Conservation (phyloP, 2,329 filamentous ascomycete species). For the Herpotrichia juniperi region DNA sequence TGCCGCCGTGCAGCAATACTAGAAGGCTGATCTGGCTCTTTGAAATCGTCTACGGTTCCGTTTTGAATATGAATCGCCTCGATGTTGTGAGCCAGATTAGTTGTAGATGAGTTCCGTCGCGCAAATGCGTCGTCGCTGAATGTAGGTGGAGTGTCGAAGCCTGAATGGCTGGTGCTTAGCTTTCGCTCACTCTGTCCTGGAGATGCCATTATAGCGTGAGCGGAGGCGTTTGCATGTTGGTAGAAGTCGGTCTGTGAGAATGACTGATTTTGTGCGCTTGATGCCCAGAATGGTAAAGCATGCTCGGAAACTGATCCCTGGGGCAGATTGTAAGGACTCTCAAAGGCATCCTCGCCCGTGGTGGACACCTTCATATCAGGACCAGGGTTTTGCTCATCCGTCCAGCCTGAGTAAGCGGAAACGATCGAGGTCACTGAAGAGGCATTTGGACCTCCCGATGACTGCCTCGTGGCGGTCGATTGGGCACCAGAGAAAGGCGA, state of each 20-base stretch:
- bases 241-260: constrained; percentile 40
- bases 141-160: constrained; percentile 35
- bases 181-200: constrained; percentile 38
- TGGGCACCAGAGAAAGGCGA: constrained; percentile 45
- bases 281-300: constrained; percentile 35
- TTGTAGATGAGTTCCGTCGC: constrained; percentile 47
- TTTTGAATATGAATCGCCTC: constrained; percentile 46
- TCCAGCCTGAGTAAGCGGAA: constrained; percentile 46
- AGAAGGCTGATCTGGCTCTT: constrained; percentile 46
- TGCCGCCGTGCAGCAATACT: constrained; percentile 51
- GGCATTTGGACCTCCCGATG: constrained; percentile 37
- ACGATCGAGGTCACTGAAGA: constrained; percentile 43
- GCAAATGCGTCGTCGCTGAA: constrained; percentile 41
- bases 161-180: constrained; percentile 35
- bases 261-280: constrained; percentile 23
- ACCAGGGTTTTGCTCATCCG: constrained; percentile 31
- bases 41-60: constrained; percentile 40
- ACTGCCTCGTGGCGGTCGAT: constrained; percentile 36
- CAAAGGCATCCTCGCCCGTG: constrained; percentile 37
- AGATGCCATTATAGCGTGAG: constrained; percentile 42
- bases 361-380: constrained; percentile 29
- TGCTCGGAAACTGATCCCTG: constrained; percentile 40
- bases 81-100: constrained; percentile 46
- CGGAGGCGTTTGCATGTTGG: constrained; percentile 43
- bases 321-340: constrained; percentile 33